Percentiles rank a stretch among this genome's conserved stretches.
These are phyloP conservation scores for Calocybe cyanea DNA, from an alignment of 768 basidiomycete species.

Conservation along the genomic window DNA sequence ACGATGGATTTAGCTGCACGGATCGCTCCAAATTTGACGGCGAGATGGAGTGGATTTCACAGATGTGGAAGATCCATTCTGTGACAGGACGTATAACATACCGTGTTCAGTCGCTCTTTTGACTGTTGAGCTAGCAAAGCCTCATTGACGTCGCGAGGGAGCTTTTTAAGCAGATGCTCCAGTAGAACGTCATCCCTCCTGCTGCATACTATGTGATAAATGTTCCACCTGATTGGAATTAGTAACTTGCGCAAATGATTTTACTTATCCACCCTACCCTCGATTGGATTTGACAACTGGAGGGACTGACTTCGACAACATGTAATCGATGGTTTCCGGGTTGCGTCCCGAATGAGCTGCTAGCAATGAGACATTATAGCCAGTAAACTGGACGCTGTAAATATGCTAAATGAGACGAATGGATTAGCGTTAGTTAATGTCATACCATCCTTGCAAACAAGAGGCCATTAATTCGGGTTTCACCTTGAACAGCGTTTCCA, in stretches of 20 bases:
- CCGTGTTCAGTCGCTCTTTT: constrained; percentile 43
- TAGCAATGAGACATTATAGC: constrained; percentile 41
- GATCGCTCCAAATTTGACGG: constrained; percentile 33
- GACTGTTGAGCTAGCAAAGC: constrained; percentile 43
- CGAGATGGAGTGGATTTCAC: constrained; percentile 50
- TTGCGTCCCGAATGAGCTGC: constrained; percentile 30
- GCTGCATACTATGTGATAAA: constrained; percentile 45
- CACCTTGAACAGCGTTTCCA: constrained; percentile 44
- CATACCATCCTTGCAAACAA: constrained; percentile 41
- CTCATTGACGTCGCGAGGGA: constrained; percentile 47
- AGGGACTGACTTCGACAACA: constrained; percentile 44
- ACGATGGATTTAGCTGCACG: constrained; percentile 32
- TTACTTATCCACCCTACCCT: constrained; percentile 35
- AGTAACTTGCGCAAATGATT: background rate
- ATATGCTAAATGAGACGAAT: constrained; percentile 1
- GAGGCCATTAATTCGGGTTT: constrained; percentile 37
- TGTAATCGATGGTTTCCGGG: constrained; percentile 41
- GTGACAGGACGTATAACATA: constrained; percentile 17
- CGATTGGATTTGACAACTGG: constrained; percentile 35
- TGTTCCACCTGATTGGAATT: constrained; percentile 45
- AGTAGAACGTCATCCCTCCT: constrained; percentile 27
- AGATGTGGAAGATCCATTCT: background rate
- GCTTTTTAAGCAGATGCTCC: constrained; percentile 41
- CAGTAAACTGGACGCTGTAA: constrained; percentile 41
- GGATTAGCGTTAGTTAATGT: constrained; percentile 4